A percentile compares a stretch with the other conserved stretches of the same genome.
These are phyloP conservation scores for Arthrinium phaeospermum DNA, from an alignment of 2,329 filamentous ascomycete species.

Conservation along the genomic window DNA sequence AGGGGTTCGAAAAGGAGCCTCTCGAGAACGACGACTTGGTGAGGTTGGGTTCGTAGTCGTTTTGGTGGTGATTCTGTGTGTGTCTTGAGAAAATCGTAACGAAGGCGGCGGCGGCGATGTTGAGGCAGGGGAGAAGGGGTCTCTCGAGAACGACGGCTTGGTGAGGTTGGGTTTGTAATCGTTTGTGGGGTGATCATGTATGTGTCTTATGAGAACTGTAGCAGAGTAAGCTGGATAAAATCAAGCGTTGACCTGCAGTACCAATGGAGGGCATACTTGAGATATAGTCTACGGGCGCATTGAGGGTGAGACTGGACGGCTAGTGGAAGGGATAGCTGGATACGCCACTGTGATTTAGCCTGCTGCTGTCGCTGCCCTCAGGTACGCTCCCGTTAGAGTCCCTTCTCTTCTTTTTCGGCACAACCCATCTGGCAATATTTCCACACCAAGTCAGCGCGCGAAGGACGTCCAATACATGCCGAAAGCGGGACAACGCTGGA, in stretches of 20 bases:
- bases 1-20: constrained; percentile 11
- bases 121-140: constrained; percentile 17
- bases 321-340: not conserved
- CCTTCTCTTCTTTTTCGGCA: not conserved
- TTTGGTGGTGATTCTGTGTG: not conserved
- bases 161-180: constrained; percentile 1
- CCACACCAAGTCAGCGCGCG: too few relatives aligned
- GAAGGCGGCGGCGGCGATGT: constrained; percentile 4
- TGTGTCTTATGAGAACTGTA: not conserved
- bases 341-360: not conserved
- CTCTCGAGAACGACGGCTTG: not conserved
- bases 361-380: not conserved
- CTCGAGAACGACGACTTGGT: constrained; percentile 9
- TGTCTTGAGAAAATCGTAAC: not conserved
- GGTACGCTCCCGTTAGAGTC: not conserved
- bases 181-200: not conserved
- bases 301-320: not conserved
- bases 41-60: not conserved
- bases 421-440: too few relatives aligned
- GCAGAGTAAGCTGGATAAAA: not conserved
- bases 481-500: too few relatives aligned
- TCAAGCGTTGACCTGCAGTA: too few relatives aligned
- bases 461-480: too few relatives aligned
- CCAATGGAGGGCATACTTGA: not conserved
- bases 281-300: not conserved